Evolutionary conservation across 495 filamentous ascomycete species (phyloP), one percentile per base, ranked within the genome.

Genomic region (Xylaria venustula): DNA sequence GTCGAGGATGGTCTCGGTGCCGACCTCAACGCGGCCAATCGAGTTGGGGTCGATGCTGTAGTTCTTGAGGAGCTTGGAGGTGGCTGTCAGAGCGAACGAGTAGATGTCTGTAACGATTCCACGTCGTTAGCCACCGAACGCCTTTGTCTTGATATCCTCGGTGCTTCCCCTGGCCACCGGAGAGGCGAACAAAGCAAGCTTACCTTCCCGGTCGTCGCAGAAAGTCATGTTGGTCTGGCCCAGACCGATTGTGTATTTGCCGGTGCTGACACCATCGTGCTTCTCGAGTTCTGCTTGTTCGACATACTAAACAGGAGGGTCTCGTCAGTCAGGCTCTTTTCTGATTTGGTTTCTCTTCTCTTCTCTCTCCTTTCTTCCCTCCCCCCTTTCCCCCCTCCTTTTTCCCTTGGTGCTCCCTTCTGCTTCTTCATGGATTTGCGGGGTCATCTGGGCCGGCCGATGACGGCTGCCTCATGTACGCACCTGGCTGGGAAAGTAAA

Each of bases 221-320:
- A 98, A 98, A 85, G 89, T 93, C 94, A 98, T 98, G 80, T 94
- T 97, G 65, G 93, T 98, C 87, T 98, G 94, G 67, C 94, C 94
- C 52, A 98, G 89, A 81, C 94, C 94, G 79, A 98, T 98, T 65
- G 94, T 98, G 84, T 98, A 98, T 77, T 98, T 98, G 64, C 94
- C 94, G 49, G 85, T 73, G 69, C 86, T 87, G 65, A 97, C 95
- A 75, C 93, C 94, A 87, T 98, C 94, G 82, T 96, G 93, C 83
- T 96, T 95, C 78, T 98, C 94, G 58, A 98, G 85, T 71, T 97
- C 93, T 54, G 85, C 70, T 83, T 98, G 94, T 76, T 97, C 92
- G 67, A 98, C 93, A 76, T 94, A 98, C 94, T 98, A 70, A 20
- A 56, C 50, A 42, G 40, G 54, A 64, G 52, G 20, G 60, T 65